These are phyloP conservation scores for Trichoderma sp. DNA, from an alignment of 2,329 filamentous ascomycete species.

Conservation along the genomic window DNA sequence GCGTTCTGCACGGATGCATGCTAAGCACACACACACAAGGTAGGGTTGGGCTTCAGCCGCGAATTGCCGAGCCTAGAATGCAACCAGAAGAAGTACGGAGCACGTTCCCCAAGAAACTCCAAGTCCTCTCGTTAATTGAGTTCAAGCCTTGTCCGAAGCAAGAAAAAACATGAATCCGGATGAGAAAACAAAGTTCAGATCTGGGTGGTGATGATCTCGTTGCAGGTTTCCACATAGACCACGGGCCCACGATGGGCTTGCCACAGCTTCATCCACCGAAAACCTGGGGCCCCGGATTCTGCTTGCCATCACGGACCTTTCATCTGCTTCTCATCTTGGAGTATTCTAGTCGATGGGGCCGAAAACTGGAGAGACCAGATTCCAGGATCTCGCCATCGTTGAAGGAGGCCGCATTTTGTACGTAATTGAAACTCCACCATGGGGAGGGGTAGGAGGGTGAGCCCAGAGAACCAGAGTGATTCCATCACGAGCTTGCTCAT, in stretches of 20 bases:
- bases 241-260: neutral
- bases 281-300: conserved; percentile 20
- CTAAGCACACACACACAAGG: neutral
- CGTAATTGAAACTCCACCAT: conserved; percentile 21
- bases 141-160: neutral
- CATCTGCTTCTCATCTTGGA: conserved; percentile 4
- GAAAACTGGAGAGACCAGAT: conserved; percentile 15
- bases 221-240: neutral
- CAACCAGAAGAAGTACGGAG: neutral
- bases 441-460: conserved; percentile 2
- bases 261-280: conserved; percentile 6
- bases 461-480: neutral
- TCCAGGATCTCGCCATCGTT: conserved; percentile 14
- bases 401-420: conserved; percentile 12
- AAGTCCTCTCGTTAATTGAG: conserved; percentile 6
- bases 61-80: conserved; percentile 11
- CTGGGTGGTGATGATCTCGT: neutral
- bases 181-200: neutral
- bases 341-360: conserved; percentile 11
- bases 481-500: neutral
- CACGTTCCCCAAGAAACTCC: neutral
- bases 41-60: neutral
- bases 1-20: conserved; percentile 2
- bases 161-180: neutral
- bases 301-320: neutral